These are phyloP conservation scores for Gelatoporia subvermispora DNA, from an alignment of 768 basidiomycete species.

Conservation along the genomic window DNA sequence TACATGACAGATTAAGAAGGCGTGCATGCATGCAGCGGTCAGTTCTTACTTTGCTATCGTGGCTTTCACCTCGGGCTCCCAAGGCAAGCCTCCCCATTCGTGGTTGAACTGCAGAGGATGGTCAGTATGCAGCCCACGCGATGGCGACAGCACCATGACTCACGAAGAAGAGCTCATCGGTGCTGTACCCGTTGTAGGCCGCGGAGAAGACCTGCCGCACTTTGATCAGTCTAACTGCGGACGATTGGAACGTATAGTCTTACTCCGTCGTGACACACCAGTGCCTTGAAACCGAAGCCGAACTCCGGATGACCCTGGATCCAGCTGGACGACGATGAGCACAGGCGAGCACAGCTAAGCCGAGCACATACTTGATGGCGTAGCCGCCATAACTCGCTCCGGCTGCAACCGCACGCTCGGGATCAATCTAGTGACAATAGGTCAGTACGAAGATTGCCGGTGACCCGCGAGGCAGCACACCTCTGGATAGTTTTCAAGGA, in stretches of 20 bases:
- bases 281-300: slow-evolving; percentile 84
- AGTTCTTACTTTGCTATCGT: slow-evolving; percentile 50
- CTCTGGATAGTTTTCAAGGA: slow-evolving; percentile 64
- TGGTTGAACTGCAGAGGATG: slow-evolving; percentile 64
- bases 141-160: slow-evolving; percentile 22
- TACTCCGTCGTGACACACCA: slow-evolving; percentile 91
- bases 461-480: no score
- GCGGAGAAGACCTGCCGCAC: slow-evolving; percentile 63
- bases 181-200: slow-evolving; percentile 77
- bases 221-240: no score
- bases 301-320: slow-evolving; percentile 92
- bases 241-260: slow-evolving; percentile 12
- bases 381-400: slow-evolving; percentile 48
- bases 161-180: slow-evolving; percentile 90
- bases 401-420: slow-evolving; percentile 58
- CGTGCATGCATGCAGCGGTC: background rate
- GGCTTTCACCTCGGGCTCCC: slow-evolving; percentile 54
- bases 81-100: slow-evolving; percentile 81
- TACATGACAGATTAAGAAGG: slow-evolving; percentile 17
- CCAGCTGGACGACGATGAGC: slow-evolving; percentile 52
- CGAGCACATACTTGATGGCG: slow-evolving; percentile 66
- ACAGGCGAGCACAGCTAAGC: background rate
- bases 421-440: slow-evolving; percentile 48
- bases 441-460: no score
- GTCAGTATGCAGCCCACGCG: background rate